Evolutionary conservation across 2,329 filamentous ascomycete species (phyloP), one percentile per base, ranked within the genome.

Genomic region (Beauveria medogensis): DNA sequence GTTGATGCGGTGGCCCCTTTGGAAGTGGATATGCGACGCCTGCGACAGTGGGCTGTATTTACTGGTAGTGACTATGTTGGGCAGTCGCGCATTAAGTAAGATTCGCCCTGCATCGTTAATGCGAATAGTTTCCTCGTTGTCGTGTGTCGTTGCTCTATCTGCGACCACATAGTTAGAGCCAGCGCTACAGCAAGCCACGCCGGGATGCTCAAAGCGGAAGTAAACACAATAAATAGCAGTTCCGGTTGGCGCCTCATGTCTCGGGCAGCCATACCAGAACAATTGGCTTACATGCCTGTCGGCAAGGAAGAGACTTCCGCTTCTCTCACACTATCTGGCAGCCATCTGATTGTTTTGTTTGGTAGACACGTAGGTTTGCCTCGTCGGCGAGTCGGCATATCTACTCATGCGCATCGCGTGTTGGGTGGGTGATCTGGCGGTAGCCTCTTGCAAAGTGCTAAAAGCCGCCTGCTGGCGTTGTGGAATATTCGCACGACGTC

Each of bases 141-240:
- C 24, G 28, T 41, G 18, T 22, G 37, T 24, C 55, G 34, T 47
- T 43, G 20, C 30, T 58, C 37, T 8, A 12, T 41, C 34, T 34
- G 24, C 55, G 30, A 24, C n/a, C 5, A 14, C 5, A 40, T 48
- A 26, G 14, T n/a, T n/a, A 22, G 22, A 18, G 48, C 44, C 44
- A 50, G 24, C 41, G 41, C 47, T 59, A 53, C 37, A 26, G 20
- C 34, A 61, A 47, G 28, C 59, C 51, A 50, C 43, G n/a, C 41
- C 59, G 59, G 59, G 26, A 61, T 56, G 34, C 59, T 61, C n/a
- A 57, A 61, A 57, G 40, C 34, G 59, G 59, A 57, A 52, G 54
- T 52, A 47, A 57, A 57, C 40, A 54, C 5, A 24, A 10, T 24
- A 24, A 24, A 4, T 37, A 8, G n/a, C 20, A 37, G 4, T 20